phyloP scores from a whole-genome alignment of 2,329 filamentous ascomycete genomes.

The Ustilaginoidea virens region DNA sequence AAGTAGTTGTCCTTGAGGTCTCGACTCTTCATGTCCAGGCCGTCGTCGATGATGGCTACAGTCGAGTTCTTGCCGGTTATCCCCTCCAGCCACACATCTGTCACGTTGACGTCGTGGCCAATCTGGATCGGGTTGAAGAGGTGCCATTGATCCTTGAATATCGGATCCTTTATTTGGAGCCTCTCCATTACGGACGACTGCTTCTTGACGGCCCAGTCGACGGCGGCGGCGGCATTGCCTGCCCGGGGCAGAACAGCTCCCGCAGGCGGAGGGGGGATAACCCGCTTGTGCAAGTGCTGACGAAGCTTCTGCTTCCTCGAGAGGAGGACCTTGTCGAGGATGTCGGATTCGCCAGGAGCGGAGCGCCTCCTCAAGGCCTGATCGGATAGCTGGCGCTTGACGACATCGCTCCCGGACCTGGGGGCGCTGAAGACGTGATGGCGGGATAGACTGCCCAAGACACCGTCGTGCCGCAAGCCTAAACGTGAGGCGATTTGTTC shows the following conservation, averaged over 20 bases:
- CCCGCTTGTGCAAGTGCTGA: conserved; percentile 36
- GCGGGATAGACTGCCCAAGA: conserved; percentile 58
- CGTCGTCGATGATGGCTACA: conserved; percentile 91
- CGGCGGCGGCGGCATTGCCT: conserved; percentile 7
- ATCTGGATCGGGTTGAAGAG: conserved; percentile 66
- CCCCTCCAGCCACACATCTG: conserved; percentile 77
- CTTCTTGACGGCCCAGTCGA: conserved; percentile 32
- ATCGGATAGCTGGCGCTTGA: conserved; percentile 36
- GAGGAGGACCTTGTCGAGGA: conserved; percentile 60
- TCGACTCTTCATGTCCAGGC: conserved; percentile 86
- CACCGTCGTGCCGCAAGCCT: conserved; percentile 67
- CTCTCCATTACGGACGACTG: conserved; percentile 45
- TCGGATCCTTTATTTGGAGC: conserved; percentile 74
- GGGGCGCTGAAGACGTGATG: conserved; percentile 78
- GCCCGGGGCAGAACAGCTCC: conserved; percentile 10
- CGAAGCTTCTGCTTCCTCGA: conserved; percentile 56
- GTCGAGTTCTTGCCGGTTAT: conserved; percentile 81
- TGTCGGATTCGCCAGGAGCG: conserved; percentile 31
- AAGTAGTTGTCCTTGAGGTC: conserved; percentile 93
- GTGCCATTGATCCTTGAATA: conserved; percentile 93
- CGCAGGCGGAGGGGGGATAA: conserved; percentile 24
- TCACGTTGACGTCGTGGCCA: conserved; percentile 94
- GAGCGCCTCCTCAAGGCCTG: conserved; percentile 48
- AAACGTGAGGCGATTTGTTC: conserved; percentile 54
- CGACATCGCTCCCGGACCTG: conserved; percentile 44